Percentiles rank a stretch among this genome's conserved stretches.
Evolutionary conservation across 1,284 basidiomycete species (phyloP).

Genomic region (Puccinia novopanici): DNA sequence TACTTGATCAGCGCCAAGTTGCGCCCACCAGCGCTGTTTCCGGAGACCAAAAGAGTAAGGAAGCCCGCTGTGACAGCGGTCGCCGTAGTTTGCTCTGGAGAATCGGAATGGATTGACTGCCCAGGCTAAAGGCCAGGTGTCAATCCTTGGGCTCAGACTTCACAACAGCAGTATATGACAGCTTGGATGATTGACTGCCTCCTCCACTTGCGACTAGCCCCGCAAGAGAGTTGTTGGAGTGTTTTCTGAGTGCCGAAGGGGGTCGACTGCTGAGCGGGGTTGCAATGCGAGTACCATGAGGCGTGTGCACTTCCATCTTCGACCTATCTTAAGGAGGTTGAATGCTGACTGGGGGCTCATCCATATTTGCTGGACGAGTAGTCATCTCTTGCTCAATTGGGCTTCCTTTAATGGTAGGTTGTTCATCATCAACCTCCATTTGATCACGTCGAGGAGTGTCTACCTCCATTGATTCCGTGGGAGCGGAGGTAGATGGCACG

Average conservation of each 20-base stretch:
- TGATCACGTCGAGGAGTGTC: slow-evolving; percentile 32
- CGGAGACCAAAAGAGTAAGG: no score
- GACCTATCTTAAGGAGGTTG: slow-evolving; percentile 69
- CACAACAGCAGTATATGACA: slow-evolving; percentile 89
- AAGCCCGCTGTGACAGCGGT: no score
- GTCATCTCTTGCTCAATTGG: slow-evolving; percentile 47
- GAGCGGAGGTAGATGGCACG: slow-evolving; percentile 43
- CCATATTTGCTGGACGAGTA: slow-evolving; percentile 13
- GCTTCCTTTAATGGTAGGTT: slow-evolving; percentile 5
- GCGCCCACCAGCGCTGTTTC: no score
- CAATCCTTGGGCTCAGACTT: slow-evolving; percentile 90
- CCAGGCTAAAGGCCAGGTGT: slow-evolving; percentile 96
- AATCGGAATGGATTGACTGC: slow-evolving; percentile 75
- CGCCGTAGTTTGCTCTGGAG: no score
- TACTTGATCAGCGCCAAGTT: no score
- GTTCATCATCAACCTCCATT: slow-evolving; percentile 49
- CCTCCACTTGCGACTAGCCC: slow-evolving; percentile 51
- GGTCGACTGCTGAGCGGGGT: slow-evolving; percentile 66
- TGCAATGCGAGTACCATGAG: slow-evolving; percentile 87
- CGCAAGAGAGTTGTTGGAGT: slow-evolving; percentile 52
- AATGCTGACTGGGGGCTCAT: slow-evolving; percentile 48
- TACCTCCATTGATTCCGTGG: slow-evolving; percentile 26
- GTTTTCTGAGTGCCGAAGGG: slow-evolving; percentile 55
- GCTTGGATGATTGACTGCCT: slow-evolving; percentile 52
- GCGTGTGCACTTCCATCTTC: slow-evolving; percentile 89